Evolutionary conservation across 495 filamentous ascomycete genomes (phyloP).

Genomic region (Xylaria grammica): DNA sequence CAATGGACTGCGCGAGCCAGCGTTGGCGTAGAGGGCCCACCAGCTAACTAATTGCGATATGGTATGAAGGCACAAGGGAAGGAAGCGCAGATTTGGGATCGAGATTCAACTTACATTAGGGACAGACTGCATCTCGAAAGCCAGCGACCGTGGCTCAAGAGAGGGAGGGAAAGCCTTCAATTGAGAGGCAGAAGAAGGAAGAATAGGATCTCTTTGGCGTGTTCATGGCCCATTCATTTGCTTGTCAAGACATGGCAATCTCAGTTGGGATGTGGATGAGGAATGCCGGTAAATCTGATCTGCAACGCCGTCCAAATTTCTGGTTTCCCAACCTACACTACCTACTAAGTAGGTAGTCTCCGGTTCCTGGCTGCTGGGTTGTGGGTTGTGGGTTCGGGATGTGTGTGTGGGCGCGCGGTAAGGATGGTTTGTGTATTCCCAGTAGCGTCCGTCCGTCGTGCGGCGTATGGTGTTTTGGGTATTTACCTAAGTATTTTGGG

Average conservation of each 20-base stretch:
- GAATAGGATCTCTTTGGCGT: constrained; percentile 39
- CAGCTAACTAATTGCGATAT: constrained; percentile 20
- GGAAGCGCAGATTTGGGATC: constrained; percentile 4
- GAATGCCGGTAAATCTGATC: constrained; percentile 36
- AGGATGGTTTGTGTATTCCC: constrained; percentile 9
- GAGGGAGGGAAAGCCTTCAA: constrained; percentile 45
- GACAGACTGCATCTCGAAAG: constrained; percentile 64
- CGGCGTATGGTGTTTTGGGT: constrained; percentile 14
- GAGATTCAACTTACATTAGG: constrained; percentile 62
- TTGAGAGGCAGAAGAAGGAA: constrained; percentile 40
- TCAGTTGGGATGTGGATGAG: constrained; percentile 23
- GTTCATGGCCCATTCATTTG: constrained; percentile 37
- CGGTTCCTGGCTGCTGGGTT: constrained; percentile 17
- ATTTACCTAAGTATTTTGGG: too few species aligned
- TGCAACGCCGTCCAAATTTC: constrained; percentile 11
- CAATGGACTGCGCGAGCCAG: constrained; percentile 3
- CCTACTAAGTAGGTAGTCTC: too few species aligned
- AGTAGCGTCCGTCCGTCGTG: constrained; percentile 8
- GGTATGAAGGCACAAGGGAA: constrained; percentile 6
- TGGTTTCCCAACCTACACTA: constrained; percentile 29
- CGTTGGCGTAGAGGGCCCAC: constrained; percentile 20
- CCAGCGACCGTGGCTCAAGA: constrained; percentile 39
- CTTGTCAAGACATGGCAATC: constrained; percentile 39
- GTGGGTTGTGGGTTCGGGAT: constrained; percentile 4
- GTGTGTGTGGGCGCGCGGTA: constrained; percentile 23